Conservation (phyloP, 257 asterid genomes). For the Nicotiana benthamiana region DNA sequence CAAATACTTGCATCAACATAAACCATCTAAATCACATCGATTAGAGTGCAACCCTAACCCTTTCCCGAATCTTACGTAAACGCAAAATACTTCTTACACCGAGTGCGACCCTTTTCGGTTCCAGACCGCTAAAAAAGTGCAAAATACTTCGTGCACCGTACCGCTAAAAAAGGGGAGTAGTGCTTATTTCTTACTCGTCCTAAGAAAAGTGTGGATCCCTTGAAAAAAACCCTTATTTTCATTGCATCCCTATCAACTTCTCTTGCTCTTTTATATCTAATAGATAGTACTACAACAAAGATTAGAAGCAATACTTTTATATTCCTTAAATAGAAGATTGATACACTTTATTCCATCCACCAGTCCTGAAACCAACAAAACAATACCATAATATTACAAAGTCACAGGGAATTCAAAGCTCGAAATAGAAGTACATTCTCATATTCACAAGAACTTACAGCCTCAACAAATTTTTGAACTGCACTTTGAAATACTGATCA, state of each 20-base stretch:
- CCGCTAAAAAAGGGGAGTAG: too few relatives aligned
- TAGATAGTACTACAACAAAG: background rate
- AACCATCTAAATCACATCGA: too few relatives aligned
- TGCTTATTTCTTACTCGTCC: too few relatives aligned
- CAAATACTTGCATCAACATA: too few relatives aligned
- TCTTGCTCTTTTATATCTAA: background rate
- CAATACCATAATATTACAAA: background rate
- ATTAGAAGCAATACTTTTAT: background rate
- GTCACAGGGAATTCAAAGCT: background rate
- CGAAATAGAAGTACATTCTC: conserved; percentile 11
- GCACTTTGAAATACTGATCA: background rate
- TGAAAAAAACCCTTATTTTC: too few relatives aligned
- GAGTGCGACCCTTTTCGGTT: too few relatives aligned
- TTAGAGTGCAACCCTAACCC: too few relatives aligned
- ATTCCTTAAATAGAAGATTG: background rate
- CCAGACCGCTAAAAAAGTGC: too few relatives aligned
- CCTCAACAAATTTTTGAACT: background rate
- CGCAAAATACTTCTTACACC: too few relatives aligned
- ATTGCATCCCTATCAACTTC: background rate
- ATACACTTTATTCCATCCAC: background rate
- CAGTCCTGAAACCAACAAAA: background rate
- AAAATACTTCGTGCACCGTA: too few relatives aligned
- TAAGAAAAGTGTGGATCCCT: background rate
- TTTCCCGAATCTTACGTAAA: too few relatives aligned
- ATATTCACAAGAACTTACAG: conserved; percentile 15